Conservation (phyloP, 805 yeast species). For the Ascoidea asiatica region DNA sequence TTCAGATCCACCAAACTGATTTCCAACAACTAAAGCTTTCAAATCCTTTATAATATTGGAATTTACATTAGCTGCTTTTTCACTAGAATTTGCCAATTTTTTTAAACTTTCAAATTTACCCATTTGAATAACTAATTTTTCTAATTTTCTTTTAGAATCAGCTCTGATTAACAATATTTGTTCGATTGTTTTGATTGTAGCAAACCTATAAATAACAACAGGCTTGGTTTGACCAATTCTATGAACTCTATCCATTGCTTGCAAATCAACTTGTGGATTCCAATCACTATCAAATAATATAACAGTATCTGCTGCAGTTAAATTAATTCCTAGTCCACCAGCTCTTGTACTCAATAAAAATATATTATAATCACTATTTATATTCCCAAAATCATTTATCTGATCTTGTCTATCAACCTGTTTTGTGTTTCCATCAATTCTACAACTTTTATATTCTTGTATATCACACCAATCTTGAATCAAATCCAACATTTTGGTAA, state of each 20-base stretch:
- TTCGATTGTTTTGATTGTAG: conserved; percentile 70
- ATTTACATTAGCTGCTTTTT: conserved; percentile 12
- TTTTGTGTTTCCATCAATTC: conserved; percentile 66
- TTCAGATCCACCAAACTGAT: conserved; percentile 21
- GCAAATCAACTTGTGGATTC: conserved; percentile 95
- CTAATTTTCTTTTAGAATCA: conserved; percentile 66
- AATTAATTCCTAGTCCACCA: conserved; percentile 87
- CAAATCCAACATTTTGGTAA: conserved; percentile 70
- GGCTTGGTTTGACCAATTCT: conserved; percentile 85
- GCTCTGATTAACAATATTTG: conserved; percentile 71
- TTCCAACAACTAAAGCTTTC: conserved; percentile 24
- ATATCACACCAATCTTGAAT: conserved; percentile 59
- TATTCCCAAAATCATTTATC: conserved; percentile 34
- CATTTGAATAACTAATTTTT: conserved; percentile 57
- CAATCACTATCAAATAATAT: conserved; percentile 86
- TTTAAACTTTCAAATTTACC: conserved; percentile 39
- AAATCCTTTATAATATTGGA: conserved; percentile 25
- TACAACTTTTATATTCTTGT: conserved; percentile 30
- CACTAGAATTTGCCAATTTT: conserved; percentile 20
- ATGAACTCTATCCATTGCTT: conserved; percentile 93
- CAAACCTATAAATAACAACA: conserved; percentile 67
- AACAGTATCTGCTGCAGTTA: conserved; percentile 81
- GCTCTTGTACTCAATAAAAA: conserved; percentile 84
- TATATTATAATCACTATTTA: conserved; percentile 23
- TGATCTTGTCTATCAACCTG: conserved; percentile 54